Evolutionary conservation across 148 eudicot genomes (phyloP), one percentile per base, ranked within the genome.

Genomic region (Nepenthes mirabilis): DNA sequence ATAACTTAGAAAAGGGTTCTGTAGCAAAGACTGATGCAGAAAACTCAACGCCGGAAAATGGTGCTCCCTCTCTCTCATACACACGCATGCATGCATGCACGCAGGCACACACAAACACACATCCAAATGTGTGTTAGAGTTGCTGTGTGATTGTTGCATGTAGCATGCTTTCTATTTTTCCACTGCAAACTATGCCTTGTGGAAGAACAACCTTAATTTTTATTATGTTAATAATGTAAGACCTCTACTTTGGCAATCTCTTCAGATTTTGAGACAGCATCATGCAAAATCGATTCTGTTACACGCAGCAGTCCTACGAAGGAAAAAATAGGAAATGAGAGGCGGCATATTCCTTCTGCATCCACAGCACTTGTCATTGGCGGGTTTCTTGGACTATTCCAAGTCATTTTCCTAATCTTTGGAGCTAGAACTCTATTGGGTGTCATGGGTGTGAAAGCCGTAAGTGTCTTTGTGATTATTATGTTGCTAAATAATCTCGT

Each of bases 291-390:
- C 52, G 14, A 49, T 2, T 49, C 52, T 12, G 11, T 49, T 49
- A 10, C 52, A 49, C 14, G 1, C 52, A 37, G 57, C 34, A 34
- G 2, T 33, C 23, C 23, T 34, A n/a, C 47, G 37, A 62, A 47
- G 45, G 47, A 14, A 5, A 37, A 62, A 9, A 33, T 48, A 10
- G 9, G 7, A 13, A 34, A 10, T 35, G 52, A 56, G 59, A 73
- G 59, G 63, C 65, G 67, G 14, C 74, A 67, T 58, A 66, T 77
- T 5, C 73, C 80, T 43, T 72, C 80, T 0, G 80, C 74, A 6
- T 72, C 80, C 0, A 65, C 80, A 32, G 74, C 80, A 11, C 52
- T 77, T 37, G 59, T 69, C 11, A 72, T 77, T 32, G 80, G 77
- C 2, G 57, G 57, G 37, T 23, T 69, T 48, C 71, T 77, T 37